Percentiles rank a stretch among this genome's conserved stretches.
Evolutionary conservation across 768 basidiomycete genomes (phyloP).

Genomic region (Butyriboletus loyo): DNA sequence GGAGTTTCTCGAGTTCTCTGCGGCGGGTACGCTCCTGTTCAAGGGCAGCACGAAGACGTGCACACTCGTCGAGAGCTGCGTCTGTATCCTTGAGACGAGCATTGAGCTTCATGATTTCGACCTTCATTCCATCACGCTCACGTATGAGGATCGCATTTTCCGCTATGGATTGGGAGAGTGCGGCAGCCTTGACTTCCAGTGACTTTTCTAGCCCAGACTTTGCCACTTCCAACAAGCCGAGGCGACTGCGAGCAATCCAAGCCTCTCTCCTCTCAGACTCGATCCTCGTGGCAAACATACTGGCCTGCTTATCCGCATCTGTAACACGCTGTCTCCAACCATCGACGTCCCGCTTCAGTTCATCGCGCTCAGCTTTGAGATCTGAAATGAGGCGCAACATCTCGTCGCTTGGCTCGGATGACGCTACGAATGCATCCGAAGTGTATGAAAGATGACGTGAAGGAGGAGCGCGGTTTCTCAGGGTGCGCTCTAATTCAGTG

Average conservation of each 20-base stretch:
- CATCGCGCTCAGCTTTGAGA: slow-evolving; percentile 85
- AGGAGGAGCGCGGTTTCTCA: slow-evolving; percentile 41
- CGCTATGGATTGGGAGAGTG: slow-evolving; percentile 29
- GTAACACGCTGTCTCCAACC: slow-evolving; percentile 79
- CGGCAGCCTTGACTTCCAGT: slow-evolving; percentile 34
- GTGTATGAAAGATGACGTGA: slow-evolving; percentile 52
- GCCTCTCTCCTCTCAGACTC: slow-evolving; percentile 80
- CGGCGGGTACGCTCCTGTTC: slow-evolving; percentile 41
- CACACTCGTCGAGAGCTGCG: slow-evolving; percentile 22
- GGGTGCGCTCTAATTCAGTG: slow-evolving; percentile 72
- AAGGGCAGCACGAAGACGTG: slow-evolving; percentile 30
- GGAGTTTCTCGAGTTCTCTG: slow-evolving; percentile 50
- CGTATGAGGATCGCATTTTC: slow-evolving; percentile 24
- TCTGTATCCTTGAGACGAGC: slow-evolving; percentile 32
- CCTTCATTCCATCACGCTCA: slow-evolving; percentile 31
- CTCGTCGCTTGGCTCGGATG: slow-evolving; percentile 66
- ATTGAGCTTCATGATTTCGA: slow-evolving; percentile 26
- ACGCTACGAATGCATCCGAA: slow-evolving; percentile 39
- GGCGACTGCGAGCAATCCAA: slow-evolving; percentile 77
- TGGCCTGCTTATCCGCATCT: slow-evolving; percentile 70
- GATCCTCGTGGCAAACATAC: slow-evolving; percentile 62
- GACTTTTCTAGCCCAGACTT: slow-evolving; percentile 54
- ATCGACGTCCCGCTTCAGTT: slow-evolving; percentile 82
- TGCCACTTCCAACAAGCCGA: slow-evolving; percentile 64
- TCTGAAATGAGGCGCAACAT: slow-evolving; percentile 73